phyloP scores from a whole-genome alignment of 208 protist species.

The Crithidia acanthocephali region DNA sequence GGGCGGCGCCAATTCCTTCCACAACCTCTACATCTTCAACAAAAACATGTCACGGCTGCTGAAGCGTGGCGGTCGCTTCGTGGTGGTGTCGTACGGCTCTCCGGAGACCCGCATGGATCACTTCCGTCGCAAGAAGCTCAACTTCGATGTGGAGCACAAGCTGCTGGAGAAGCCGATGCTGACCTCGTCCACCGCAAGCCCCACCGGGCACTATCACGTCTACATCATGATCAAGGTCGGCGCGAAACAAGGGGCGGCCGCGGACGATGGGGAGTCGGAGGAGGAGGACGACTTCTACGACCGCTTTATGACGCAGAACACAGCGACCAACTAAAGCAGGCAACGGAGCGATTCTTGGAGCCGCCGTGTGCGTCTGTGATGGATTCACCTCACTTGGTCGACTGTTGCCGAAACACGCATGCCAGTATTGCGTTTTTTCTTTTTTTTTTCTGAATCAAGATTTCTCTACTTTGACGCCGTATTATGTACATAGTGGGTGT shows the following conservation, averaged over 20 bases:
- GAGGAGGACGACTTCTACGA: conserved; percentile 95
- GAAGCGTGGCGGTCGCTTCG: conserved; percentile 88
- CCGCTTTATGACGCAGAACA: conserved; percentile 90
- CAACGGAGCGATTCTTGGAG: neutral
- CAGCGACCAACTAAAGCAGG: conserved; percentile 33
- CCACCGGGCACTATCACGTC: conserved; percentile 88
- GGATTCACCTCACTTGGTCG: too few relatives aligned
- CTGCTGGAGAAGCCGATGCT: conserved; percentile 91
- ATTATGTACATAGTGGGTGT: neutral
- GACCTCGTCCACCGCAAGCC: conserved; percentile 66
- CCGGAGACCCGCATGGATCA: conserved; percentile 92
- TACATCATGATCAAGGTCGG: conserved; percentile 91
- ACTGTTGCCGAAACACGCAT: too few relatives aligned
- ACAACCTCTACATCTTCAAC: conserved; percentile 87
- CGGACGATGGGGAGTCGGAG: conserved; percentile 39
- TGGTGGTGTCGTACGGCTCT: conserved; percentile 89
- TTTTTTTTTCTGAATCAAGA: too few relatives aligned
- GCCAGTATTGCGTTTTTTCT: too few relatives aligned
- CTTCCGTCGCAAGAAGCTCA: conserved; percentile 85
- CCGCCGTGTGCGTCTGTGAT: too few relatives aligned
- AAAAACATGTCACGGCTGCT: conserved; percentile 89
- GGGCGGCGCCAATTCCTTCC: conserved; percentile 90
- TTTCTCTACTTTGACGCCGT: neutral
- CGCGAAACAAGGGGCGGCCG: conserved; percentile 48
- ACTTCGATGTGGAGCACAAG: conserved; percentile 89